These are phyloP conservation scores for Cyberlindnera xishuangbannaensis DNA, from an alignment of 805 yeast species.

Conservation along the genomic window DNA sequence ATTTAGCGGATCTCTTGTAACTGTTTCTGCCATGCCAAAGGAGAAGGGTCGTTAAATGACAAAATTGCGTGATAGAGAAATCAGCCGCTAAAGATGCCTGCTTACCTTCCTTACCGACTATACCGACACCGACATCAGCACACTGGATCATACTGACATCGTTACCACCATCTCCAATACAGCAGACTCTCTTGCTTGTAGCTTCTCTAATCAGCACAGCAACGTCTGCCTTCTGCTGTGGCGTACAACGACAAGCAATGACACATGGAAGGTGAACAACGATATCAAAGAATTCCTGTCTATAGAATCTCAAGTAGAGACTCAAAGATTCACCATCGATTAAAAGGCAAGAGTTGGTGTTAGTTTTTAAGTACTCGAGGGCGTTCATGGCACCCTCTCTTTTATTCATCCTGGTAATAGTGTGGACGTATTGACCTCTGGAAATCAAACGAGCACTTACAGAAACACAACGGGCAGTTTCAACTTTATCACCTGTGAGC, in stretches of 20 bases:
- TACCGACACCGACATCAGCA: constrained; percentile 98
- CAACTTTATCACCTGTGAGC: constrained; percentile 98
- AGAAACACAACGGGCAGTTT: constrained; percentile 96
- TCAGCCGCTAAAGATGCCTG: constrained; percentile 98
- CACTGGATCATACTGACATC: constrained; percentile 99
- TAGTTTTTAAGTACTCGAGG: constrained; percentile 64
- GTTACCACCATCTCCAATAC: constrained; percentile 99
- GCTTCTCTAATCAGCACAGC: constrained; percentile 70
- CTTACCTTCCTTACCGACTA: constrained; percentile 97
- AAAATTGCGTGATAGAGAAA: constrained; percentile 88
- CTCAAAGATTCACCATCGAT: constrained; percentile 93
- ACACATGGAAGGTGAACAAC: constrained; percentile 85
- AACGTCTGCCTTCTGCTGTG: constrained; percentile 97
- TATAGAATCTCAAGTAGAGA: constrained; percentile 55
- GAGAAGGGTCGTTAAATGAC: constrained; percentile 76
- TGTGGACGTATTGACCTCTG: constrained; percentile 90
- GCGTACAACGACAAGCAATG: constrained; percentile 97
- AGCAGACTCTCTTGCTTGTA: constrained; percentile 89
- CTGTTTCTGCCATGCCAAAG: constrained; percentile 99
- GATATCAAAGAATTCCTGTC: constrained; percentile 68
- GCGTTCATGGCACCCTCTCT: constrained; percentile 65
- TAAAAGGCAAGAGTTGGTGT: constrained; percentile 60
- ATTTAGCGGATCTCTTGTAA: constrained; percentile 89
- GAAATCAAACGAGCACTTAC: constrained; percentile 91
- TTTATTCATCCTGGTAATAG: constrained; percentile 58